Conservation (phyloP, 2,329 filamentous ascomycete species). For the Dothidotthia symphoricarpi region DNA sequence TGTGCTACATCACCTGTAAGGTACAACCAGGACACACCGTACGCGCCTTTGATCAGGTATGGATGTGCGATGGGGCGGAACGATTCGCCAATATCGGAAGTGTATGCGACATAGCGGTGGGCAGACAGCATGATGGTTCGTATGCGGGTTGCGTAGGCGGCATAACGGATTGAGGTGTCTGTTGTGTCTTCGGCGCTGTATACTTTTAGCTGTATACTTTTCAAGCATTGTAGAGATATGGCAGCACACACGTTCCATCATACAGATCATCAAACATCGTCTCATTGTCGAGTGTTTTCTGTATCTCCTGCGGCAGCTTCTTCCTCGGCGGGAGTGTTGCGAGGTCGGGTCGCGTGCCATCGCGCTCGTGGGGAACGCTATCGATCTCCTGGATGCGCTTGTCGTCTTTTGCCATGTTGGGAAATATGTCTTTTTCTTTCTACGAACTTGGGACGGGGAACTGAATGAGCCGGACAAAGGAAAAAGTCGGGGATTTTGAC, state of each 20-base stretch:
- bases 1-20: slow-evolving; percentile 85
- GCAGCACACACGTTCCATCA: slow-evolving; percentile 68
- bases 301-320: slow-evolving; percentile 55
- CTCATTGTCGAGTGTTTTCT: slow-evolving; percentile 59
- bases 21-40: slow-evolving; percentile 90
- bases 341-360: slow-evolving; percentile 49
- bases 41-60: slow-evolving; percentile 74
- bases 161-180: slow-evolving; percentile 83
- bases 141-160: slow-evolving; percentile 82
- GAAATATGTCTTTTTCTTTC: neutral
- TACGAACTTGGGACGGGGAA: too few relatives aligned
- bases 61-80: slow-evolving; percentile 93
- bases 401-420: slow-evolving; percentile 42
- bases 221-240: neutral
- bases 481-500: too few relatives aligned
- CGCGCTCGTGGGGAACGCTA: slow-evolving; percentile 44
- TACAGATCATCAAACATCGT: slow-evolving; percentile 75
- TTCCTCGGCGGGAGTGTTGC: slow-evolving; percentile 48
- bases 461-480: too few relatives aligned
- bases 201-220: slow-evolving; percentile 3
- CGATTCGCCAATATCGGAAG: slow-evolving; percentile 91
- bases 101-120: slow-evolving; percentile 96
- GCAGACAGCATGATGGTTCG: slow-evolving; percentile 85
- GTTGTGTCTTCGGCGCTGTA: slow-evolving; percentile 73
- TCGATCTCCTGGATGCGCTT: slow-evolving; percentile 27